A percentile compares a stretch with the other conserved stretches of the same genome.
These are phyloP conservation scores for Oryza meridionalis DNA, from an alignment of 176 grass and related monocot genomes.

Conservation along the genomic window DNA sequence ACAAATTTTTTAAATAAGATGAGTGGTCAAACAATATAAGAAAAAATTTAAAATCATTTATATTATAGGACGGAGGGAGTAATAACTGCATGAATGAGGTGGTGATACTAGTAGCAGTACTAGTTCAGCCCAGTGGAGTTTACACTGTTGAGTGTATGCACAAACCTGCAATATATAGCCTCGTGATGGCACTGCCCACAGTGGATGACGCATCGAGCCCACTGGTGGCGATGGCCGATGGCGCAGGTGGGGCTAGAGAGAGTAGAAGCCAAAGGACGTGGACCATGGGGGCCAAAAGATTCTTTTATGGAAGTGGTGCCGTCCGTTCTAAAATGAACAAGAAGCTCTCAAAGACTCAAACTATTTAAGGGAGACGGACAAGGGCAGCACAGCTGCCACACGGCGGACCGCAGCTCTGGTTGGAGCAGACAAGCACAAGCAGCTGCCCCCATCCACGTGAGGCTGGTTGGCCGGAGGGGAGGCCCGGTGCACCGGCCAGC, in stretches of 20 bases:
- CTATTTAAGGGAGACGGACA: conserved; percentile 34
- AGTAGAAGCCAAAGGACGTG: not conserved
- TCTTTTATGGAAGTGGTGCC: not conserved
- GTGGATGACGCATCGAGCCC: not conserved
- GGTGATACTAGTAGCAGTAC: too few relatives aligned
- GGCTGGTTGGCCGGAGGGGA: not conserved
- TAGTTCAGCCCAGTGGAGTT: too few relatives aligned
- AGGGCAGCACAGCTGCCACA: conserved; percentile 27
- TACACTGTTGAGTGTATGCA: not conserved
- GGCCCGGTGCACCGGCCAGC: not conserved
- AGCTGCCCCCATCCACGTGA: not conserved
- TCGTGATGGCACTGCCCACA: not conserved
- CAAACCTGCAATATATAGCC: not conserved
- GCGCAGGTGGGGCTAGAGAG: not conserved
- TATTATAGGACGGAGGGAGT: too few relatives aligned
- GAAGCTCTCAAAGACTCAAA: conserved; percentile 18
- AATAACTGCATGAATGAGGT: not conserved
- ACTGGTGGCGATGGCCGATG: too few relatives aligned
- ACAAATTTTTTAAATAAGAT: too few relatives aligned
- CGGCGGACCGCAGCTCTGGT: not conserved
- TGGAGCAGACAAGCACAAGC: not conserved
- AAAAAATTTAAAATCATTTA: too few relatives aligned
- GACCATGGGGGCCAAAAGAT: conserved; percentile 36
- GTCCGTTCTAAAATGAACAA: conserved; percentile 14
- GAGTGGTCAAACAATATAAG: too few relatives aligned